These are phyloP conservation scores for Cryphonectria naterciae DNA, from an alignment of 2,329 filamentous ascomycete species.

Conservation along the genomic window DNA sequence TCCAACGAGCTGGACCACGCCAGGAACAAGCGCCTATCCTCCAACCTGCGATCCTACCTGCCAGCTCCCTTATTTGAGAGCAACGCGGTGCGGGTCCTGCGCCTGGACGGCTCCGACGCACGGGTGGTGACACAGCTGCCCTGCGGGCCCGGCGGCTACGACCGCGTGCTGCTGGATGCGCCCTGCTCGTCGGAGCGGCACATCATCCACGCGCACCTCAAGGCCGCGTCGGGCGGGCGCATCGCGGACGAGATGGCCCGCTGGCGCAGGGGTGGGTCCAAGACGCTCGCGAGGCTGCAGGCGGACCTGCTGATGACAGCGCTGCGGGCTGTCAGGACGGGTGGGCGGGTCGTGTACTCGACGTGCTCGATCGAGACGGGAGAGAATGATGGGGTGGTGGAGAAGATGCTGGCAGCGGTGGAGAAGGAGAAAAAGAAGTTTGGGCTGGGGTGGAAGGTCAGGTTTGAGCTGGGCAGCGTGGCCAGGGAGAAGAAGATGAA, in stretches of 20 bases:
- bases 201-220: constrained; percentile 41
- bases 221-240: constrained; percentile 37
- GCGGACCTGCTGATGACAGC: constrained; percentile 43
- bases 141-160: constrained; percentile 40
- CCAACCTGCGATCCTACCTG: constrained; percentile 35
- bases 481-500: constrained; percentile 19
- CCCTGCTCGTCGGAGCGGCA: constrained; percentile 47
- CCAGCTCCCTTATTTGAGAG: constrained; percentile 32
- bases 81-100: constrained; percentile 34
- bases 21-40: constrained; percentile 38
- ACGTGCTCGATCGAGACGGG: constrained; percentile 45
- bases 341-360: constrained; percentile 44
- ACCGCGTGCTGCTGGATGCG: constrained; percentile 46
- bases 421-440: constrained; percentile 44
- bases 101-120: constrained; percentile 35
- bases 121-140: constrained; percentile 35
- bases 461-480: constrained; percentile 30
- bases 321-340: constrained; percentile 39
- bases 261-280: constrained; percentile 42
- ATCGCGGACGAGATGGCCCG: constrained; percentile 42
- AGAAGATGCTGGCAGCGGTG: constrained; percentile 39
- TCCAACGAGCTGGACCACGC: constrained; percentile 41
- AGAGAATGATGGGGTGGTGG: constrained; percentile 47
- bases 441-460: constrained; percentile 37
- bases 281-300: constrained; percentile 41